Evolutionary conservation across 2,329 filamentous ascomycete species (phyloP).

Genomic region (Fusarium virguliforme): DNA sequence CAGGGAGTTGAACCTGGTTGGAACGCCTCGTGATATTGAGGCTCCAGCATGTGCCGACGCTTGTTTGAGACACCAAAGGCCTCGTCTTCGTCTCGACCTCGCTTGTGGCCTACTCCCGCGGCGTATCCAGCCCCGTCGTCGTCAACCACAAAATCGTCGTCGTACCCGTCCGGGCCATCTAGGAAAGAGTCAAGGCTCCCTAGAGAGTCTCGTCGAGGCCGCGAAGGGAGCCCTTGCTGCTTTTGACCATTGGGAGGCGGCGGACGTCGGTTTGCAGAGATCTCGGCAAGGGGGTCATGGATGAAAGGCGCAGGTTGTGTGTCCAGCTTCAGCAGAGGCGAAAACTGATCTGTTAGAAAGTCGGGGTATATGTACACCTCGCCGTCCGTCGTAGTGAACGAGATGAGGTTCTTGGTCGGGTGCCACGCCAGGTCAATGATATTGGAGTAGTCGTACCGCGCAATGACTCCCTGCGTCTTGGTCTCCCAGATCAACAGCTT

Average conservation of each 20-base stretch:
- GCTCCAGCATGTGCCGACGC: slow-evolving; percentile 66
- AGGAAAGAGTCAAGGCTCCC: slow-evolving; percentile 90
- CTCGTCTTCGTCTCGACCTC: slow-evolving; percentile 69
- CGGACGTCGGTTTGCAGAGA: slow-evolving; percentile 75
- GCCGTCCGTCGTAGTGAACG: slow-evolving; percentile 93
- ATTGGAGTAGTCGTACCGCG: slow-evolving; percentile 84
- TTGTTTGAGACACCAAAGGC: slow-evolving; percentile 64
- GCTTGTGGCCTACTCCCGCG: slow-evolving; percentile 68
- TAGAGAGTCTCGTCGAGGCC: slow-evolving; percentile 73
- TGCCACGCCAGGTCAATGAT: slow-evolving; percentile 94
- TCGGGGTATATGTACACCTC: slow-evolving; percentile 92
- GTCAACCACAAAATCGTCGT: slow-evolving; percentile 92
- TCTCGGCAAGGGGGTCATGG: slow-evolving; percentile 82
- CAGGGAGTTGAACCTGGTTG: slow-evolving; percentile 96
- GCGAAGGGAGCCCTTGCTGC: slow-evolving; percentile 63
- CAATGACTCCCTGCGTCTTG: slow-evolving; percentile 86
- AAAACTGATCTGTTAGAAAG: slow-evolving; percentile 73
- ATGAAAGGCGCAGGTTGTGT: slow-evolving; percentile 87
- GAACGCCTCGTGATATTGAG: slow-evolving; percentile 86
- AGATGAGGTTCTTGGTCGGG: slow-evolving; percentile 87
- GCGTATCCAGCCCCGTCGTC: slow-evolving; percentile 95
- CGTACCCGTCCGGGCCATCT: slow-evolving; percentile 67
- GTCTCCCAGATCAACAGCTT: slow-evolving; percentile 90
- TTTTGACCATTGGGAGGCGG: slow-evolving; percentile 70
- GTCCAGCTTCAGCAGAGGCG: slow-evolving; percentile 69